phyloP scores from a whole-genome alignment of 2,329 filamentous ascomycete species.

The Bipolaris victoriae region DNA sequence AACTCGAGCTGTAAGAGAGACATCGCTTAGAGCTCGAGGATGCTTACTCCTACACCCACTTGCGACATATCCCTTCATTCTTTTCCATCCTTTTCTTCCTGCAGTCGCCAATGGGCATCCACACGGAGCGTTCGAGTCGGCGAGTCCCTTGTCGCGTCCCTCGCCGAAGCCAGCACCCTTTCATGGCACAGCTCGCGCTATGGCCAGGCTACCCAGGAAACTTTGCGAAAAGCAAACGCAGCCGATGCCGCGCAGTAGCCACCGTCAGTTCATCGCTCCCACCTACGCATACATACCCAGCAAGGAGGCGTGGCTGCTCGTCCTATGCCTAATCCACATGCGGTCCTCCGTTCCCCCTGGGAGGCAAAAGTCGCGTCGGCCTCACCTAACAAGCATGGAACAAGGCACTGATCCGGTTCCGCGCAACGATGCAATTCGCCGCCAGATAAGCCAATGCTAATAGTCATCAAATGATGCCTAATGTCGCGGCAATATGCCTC shows the following conservation, averaged over 20 bases:
- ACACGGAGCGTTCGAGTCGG: constrained; percentile 15
- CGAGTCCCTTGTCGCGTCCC: constrained; percentile 19
- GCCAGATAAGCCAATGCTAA: constrained; percentile 7
- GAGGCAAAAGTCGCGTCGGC: constrained; percentile 26
- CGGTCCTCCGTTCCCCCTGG: constrained; percentile 38
- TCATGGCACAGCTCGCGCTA: constrained; percentile 29
- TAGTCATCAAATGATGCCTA: constrained; percentile 17
- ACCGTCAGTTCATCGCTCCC: constrained; percentile 31
- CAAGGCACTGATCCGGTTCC: constrained; percentile 26
- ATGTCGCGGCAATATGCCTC: constrained; percentile 18
- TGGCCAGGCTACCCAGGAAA: constrained; percentile 32
- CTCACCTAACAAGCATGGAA: constrained; percentile 4
- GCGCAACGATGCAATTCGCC: constrained; percentile 21
- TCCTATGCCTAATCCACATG: constrained; percentile 20
- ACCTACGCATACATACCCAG: constrained; percentile 31
- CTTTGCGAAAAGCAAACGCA: constrained; percentile 29
- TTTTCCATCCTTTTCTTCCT: constrained; percentile 4
- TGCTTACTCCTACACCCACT: background rate
- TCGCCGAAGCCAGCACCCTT: background rate
- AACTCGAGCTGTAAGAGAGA: constrained; percentile 3
- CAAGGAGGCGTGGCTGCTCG: background rate
- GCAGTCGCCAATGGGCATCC: constrained; percentile 1
- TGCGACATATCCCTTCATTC: background rate
- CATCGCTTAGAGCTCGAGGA: background rate
- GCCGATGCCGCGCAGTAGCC: constrained; percentile 37